A percentile compares a stretch with the other conserved stretches of the same genome.
These are phyloP conservation scores for Leishmania lainsoni DNA, from an alignment of 208 protist species.

Conservation along the genomic window DNA sequence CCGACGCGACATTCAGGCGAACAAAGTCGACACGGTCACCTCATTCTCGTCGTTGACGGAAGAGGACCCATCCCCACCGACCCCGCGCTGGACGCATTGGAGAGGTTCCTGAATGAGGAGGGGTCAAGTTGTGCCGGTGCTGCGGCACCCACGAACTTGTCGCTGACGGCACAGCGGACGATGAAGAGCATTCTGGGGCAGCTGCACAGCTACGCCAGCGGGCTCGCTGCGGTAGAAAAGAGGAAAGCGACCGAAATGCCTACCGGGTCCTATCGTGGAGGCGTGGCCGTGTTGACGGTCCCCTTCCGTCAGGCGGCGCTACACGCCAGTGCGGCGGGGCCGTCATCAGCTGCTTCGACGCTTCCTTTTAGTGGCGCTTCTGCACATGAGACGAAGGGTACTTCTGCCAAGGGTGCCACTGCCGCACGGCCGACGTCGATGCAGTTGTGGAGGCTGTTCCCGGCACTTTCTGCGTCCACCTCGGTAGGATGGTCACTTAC, in stretches of 20 bases:
- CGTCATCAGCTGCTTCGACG: not conserved
- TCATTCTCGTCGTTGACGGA: not conserved
- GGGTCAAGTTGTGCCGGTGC: not conserved
- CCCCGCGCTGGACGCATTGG: not conserved
- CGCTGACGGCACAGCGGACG: conserved; percentile 16
- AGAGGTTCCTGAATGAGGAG: not conserved
- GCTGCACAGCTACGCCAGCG: not conserved
- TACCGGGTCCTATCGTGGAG: not conserved
- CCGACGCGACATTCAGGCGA: not conserved
- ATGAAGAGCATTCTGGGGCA: conserved; percentile 13
- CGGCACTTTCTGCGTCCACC: conserved; percentile 7
- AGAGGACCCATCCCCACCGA: not conserved
- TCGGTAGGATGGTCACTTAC: not conserved
- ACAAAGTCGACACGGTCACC: not conserved
- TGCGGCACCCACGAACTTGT: conserved; percentile 5
- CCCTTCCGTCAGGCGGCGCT: not conserved
- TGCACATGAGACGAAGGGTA: not conserved
- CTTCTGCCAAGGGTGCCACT: not conserved
- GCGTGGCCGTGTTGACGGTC: not conserved
- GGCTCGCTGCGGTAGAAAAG: not conserved
- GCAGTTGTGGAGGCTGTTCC: conserved; percentile 4
- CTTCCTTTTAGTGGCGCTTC: not conserved
- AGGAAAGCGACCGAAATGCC: no score
- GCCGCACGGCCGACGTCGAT: not conserved
- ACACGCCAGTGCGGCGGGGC: not conserved